phyloP scores from a whole-genome alignment of 495 filamentous ascomycete species.

The Daldinia grandis region DNA sequence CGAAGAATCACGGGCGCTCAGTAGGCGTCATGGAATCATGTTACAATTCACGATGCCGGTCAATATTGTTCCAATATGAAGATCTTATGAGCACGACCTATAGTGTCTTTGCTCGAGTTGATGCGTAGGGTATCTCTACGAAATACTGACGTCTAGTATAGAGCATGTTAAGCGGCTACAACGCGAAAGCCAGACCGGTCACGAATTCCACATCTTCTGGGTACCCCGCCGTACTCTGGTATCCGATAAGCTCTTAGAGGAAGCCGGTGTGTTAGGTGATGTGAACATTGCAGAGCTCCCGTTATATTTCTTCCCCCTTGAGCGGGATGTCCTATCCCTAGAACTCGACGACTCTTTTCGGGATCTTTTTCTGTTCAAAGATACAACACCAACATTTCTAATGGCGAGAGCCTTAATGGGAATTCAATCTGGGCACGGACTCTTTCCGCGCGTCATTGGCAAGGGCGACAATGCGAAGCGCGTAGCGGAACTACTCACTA shows the following conservation, averaged over 20 bases:
- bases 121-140: slow-evolving; percentile 23
- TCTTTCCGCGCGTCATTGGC: slow-evolving; percentile 94
- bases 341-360: slow-evolving; percentile 87
- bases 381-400: slow-evolving; percentile 87
- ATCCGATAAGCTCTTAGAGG: slow-evolving; percentile 90
- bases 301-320: slow-evolving; percentile 88
- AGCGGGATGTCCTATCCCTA: slow-evolving; percentile 88
- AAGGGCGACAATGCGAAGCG: slow-evolving; percentile 94
- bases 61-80: slow-evolving; percentile 40
- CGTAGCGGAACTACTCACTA: slow-evolving; percentile 85
- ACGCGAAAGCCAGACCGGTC: slow-evolving; percentile 81
- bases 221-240: slow-evolving; percentile 90
- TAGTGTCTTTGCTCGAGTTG: slow-evolving; percentile 12
- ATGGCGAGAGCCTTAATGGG: slow-evolving; percentile 94
- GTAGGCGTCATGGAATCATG: slow-evolving; percentile 43
- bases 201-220: slow-evolving; percentile 96
- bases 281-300: slow-evolving; percentile 86
- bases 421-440: slow-evolving; percentile 88
- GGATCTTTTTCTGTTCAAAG: slow-evolving; percentile 89
- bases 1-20: slow-evolving; percentile 30
- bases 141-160: slow-evolving; percentile 56
- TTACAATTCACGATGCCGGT: slow-evolving; percentile 17
- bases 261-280: slow-evolving; percentile 92
- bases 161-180: slow-evolving; percentile 92
- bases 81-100: slow-evolving; percentile 23